Evolutionary conservation across 805 yeast genomes (phyloP).

Genomic region (Candida oleophila): DNA sequence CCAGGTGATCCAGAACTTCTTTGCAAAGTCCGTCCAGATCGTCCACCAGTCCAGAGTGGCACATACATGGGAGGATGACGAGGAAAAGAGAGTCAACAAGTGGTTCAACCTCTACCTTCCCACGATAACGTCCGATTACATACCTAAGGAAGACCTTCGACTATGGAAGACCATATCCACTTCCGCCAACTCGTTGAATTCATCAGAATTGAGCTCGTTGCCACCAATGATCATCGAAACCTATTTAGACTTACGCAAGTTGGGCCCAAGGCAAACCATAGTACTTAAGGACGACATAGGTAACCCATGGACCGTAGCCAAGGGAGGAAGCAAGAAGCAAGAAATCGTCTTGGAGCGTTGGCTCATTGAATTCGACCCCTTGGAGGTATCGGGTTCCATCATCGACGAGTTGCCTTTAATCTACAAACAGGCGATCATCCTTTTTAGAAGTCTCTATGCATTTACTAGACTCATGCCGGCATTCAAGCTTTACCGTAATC

Average conservation of each 20-base stretch:
- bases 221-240: conserved; percentile 90
- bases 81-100: conserved; percentile 39
- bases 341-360: conserved; percentile 95
- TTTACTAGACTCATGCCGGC: conserved; percentile 69
- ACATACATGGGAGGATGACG: conserved; percentile 10
- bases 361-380: conserved; percentile 76
- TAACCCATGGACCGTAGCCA: conserved; percentile 55
- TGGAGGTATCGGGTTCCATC: conserved; percentile 31
- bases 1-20: conserved; percentile 59
- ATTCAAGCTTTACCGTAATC: conserved; percentile 49
- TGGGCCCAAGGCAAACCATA: conserved; percentile 57
- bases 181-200: conserved; percentile 8
- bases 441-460: conserved; percentile 74
- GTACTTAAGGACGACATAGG: conserved; percentile 56
- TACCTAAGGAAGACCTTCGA: conserved; percentile 54
- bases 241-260: conserved; percentile 61
- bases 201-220: conserved; percentile 35
- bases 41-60: conserved; percentile 47
- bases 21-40: conserved; percentile 59
- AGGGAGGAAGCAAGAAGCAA: conserved; percentile 56
- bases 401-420: conserved; percentile 61
- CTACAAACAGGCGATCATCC: conserved; percentile 70
- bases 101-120: conserved; percentile 63
- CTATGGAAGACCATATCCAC: conserved; percentile 50
- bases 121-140: conserved; percentile 21